phyloP scores from a whole-genome alignment of 768 basidiomycete species.

The Termitomyces sp. region DNA sequence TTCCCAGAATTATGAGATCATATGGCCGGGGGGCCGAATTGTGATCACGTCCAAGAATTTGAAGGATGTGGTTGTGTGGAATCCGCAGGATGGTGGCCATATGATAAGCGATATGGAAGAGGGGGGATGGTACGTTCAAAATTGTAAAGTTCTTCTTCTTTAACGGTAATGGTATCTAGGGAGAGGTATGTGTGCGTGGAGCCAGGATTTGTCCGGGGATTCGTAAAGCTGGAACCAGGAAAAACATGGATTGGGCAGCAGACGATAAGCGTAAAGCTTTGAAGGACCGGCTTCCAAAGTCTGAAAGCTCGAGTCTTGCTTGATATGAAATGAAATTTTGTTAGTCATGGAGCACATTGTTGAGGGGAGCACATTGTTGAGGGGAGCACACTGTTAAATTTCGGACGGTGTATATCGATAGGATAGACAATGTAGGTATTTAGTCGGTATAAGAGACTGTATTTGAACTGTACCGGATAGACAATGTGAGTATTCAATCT shows the following conservation, averaged over 20 bases:
- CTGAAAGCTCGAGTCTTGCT: no score
- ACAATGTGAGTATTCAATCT: no score
- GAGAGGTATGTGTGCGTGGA: conserved; percentile 87
- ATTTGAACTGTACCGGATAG: no score
- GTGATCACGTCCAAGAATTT: conserved; percentile 48
- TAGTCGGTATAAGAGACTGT: no score
- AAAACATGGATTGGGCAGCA: conserved; percentile 78
- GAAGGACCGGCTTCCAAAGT: not conserved
- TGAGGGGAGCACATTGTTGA: no score
- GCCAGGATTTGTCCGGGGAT: conserved; percentile 80
- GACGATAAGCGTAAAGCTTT: conserved; percentile 36
- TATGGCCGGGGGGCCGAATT: conserved; percentile 55
- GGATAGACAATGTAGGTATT: no score
- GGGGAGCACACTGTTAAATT: no score
- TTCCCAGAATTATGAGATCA: conserved; percentile 47
- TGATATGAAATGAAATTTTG: no score
- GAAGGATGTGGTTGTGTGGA: conserved; percentile 92
- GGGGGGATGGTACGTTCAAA: conserved; percentile 66
- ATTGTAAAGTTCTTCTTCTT: not conserved
- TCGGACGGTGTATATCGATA: no score
- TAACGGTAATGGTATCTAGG: conserved; percentile 34
- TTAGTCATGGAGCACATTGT: no score
- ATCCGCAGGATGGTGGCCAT: conserved; percentile 72
- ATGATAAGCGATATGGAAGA: conserved; percentile 89
- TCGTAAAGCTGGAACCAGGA: conserved; percentile 55